A percentile compares a stretch with the other conserved stretches of the same genome.
Evolutionary conservation across 1,284 basidiomycete species (phyloP).

Genomic region (Austropuccinia psidii): DNA sequence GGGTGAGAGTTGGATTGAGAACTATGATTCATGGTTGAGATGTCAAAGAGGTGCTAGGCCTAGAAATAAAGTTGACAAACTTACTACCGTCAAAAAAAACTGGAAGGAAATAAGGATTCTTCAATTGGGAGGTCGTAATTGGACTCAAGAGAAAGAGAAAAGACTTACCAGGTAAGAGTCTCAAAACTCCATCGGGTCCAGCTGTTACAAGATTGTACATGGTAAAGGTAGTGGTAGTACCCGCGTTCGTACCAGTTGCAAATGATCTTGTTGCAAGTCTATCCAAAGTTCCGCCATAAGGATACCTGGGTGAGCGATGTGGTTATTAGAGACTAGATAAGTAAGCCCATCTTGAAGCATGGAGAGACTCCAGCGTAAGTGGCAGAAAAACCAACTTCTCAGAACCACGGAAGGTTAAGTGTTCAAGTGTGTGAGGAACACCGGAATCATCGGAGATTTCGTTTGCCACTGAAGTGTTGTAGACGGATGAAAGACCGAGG

Average conservation of each 20-base stretch:
- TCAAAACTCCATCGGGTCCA: slow-evolving; percentile 91
- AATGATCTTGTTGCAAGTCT: slow-evolving; percentile 91
- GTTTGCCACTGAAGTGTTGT: slow-evolving; percentile 15
- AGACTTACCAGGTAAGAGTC: slow-evolving; percentile 63
- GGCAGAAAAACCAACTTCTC: slow-evolving; percentile 58
- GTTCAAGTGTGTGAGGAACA: slow-evolving; percentile 87
- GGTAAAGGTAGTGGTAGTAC: slow-evolving; percentile 53
- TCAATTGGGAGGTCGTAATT: background rate
- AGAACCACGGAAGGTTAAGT: slow-evolving; percentile 87
- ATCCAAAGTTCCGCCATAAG: slow-evolving; percentile 95
- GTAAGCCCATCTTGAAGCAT: too few relatives aligned
- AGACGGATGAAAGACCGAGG: too few relatives aligned
- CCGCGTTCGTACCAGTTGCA: slow-evolving; percentile 67
- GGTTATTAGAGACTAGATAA: too few relatives aligned
- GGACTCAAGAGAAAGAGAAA: too few relatives aligned
- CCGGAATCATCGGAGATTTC: slow-evolving; percentile 84
- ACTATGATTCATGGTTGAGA: too few relatives aligned
- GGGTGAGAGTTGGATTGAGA: slow-evolving; percentile 87
- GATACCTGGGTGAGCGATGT: too few relatives aligned
- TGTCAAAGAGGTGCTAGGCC: too few relatives aligned
- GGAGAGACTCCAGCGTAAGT: too few relatives aligned
- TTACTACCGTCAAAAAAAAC: slow-evolving; percentile 79
- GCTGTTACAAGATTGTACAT: slow-evolving; percentile 97
- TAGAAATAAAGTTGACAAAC: background rate
- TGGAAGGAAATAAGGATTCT: background rate